Evolutionary conservation across 2,329 filamentous ascomycete genomes (phyloP).

Genomic region (Aspergillus vadensis): DNA sequence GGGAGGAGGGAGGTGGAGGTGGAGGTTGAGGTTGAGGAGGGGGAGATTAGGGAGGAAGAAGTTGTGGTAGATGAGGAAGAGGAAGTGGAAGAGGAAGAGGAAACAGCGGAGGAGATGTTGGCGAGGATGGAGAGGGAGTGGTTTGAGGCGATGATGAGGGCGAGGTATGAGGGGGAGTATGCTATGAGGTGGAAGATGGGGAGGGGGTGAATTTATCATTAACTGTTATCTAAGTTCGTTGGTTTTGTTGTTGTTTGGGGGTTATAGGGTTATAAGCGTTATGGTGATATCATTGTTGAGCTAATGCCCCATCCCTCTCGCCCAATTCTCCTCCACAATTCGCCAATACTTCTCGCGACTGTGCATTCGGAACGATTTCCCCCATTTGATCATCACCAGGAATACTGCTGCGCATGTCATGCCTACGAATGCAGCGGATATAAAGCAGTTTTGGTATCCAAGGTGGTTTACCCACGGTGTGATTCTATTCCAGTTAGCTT

Average conservation of each 20-base stretch:
- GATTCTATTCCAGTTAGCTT: conserved; percentile 34
- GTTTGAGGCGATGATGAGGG: conserved; percentile 29
- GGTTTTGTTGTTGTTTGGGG: neutral
- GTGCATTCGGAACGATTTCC: conserved; percentile 38
- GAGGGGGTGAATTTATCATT: neutral
- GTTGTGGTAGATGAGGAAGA: neutral
- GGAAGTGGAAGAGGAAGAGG: neutral
- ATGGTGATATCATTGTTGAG: neutral
- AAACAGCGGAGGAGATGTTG: conserved; percentile 21
- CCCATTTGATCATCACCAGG: conserved; percentile 43
- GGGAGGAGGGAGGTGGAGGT: neutral
- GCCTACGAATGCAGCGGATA: conserved; percentile 43
- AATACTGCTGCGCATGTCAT: conserved; percentile 42
- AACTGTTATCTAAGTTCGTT: too few species aligned
- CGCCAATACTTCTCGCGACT: conserved; percentile 43
- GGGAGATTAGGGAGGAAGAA: neutral
- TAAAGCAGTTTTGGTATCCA: conserved; percentile 50
- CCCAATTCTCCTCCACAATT: conserved; percentile 37
- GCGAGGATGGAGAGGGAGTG: conserved; percentile 33
- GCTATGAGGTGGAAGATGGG: conserved; percentile 23
- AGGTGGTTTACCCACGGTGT: conserved; percentile 50
- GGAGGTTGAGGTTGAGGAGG: neutral
- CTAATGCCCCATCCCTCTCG: conserved; percentile 37
- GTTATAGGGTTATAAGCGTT: too few species aligned
- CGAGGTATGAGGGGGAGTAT: conserved; percentile 25